Conservation (phyloP, 306 rosid genomes). For the Acmispon strigosus region DNA sequence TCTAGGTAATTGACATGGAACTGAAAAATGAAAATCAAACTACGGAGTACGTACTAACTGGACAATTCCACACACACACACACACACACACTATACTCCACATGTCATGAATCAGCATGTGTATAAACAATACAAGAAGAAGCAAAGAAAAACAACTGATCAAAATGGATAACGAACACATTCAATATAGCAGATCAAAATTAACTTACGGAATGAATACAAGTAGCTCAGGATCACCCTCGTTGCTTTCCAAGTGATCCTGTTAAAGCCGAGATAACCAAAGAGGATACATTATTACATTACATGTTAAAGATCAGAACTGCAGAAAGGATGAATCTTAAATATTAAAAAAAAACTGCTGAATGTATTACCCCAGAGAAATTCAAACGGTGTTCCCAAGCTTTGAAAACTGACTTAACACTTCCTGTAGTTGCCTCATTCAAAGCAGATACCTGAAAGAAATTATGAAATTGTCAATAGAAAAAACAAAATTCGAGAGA, state of each 20-base stretch:
- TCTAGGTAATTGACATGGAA: too few species aligned
- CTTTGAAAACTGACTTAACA: constrained; percentile 81
- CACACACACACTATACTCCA: too few species aligned
- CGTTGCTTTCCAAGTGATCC: constrained; percentile 93
- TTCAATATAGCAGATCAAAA: too few species aligned
- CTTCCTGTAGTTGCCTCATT: constrained; percentile 87
- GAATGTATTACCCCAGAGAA: constrained; percentile 59
- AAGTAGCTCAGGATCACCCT: constrained; percentile 95
- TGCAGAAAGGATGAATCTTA: background rate
- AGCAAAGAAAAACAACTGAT: background rate
- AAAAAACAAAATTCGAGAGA: background rate
- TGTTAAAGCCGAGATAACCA: constrained; percentile 26
- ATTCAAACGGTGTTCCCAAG: constrained; percentile 87
- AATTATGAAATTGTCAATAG: background rate
- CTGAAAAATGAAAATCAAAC: too few species aligned
- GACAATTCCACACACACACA: too few species aligned
- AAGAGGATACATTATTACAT: background rate
- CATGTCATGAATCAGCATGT: too few species aligned
- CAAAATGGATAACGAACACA: background rate
- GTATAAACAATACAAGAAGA: background rate
- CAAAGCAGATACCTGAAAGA: constrained; percentile 69
- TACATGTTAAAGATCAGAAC: background rate
- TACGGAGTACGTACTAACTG: too few species aligned
- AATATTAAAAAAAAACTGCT: background rate
- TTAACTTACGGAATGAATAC: constrained; percentile 85